These are phyloP conservation scores for Mimosa pudica DNA, from an alignment of 306 rosid genomes.

Conservation along the genomic window DNA sequence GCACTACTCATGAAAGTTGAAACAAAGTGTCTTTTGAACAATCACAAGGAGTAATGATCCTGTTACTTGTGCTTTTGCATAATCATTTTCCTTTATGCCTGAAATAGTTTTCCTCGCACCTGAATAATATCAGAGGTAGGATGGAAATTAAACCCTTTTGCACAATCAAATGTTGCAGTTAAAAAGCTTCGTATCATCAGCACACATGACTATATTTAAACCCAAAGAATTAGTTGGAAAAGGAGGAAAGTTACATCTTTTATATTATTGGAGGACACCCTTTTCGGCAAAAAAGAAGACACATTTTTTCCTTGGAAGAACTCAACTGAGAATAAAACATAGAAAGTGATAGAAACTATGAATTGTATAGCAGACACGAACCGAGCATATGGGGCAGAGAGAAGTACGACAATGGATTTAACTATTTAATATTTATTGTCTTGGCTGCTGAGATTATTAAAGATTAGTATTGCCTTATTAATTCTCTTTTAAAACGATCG, in stretches of 20 bases:
- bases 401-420: slow-evolving; percentile 29
- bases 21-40: neutral
- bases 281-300: slow-evolving; percentile 13
- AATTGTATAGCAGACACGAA: slow-evolving; percentile 9
- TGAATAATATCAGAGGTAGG: slow-evolving; percentile 28
- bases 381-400: slow-evolving; percentile 24
- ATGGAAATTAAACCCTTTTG: slow-evolving; percentile 9
- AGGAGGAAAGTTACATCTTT: slow-evolving; percentile 30
- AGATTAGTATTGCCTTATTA: slow-evolving; percentile 31
- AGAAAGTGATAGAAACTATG: slow-evolving; percentile 7
- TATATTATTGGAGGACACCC: slow-evolving; percentile 34
- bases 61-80: slow-evolving; percentile 42
- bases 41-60: neutral
- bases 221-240: slow-evolving; percentile 25
- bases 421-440: slow-evolving; percentile 20
- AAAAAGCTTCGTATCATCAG: slow-evolving; percentile 23
- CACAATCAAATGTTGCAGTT: neutral
- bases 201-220: neutral
- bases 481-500: slow-evolving; percentile 1
- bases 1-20: slow-evolving; percentile 55
- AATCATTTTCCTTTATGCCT: slow-evolving; percentile 44
- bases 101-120: slow-evolving; percentile 29
- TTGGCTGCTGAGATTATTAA: slow-evolving; percentile 38
- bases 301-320: slow-evolving; percentile 20
- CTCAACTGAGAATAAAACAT: neutral